Conservation (phyloP, 306 rosid species). For the Potentilla sterilis region DNA sequence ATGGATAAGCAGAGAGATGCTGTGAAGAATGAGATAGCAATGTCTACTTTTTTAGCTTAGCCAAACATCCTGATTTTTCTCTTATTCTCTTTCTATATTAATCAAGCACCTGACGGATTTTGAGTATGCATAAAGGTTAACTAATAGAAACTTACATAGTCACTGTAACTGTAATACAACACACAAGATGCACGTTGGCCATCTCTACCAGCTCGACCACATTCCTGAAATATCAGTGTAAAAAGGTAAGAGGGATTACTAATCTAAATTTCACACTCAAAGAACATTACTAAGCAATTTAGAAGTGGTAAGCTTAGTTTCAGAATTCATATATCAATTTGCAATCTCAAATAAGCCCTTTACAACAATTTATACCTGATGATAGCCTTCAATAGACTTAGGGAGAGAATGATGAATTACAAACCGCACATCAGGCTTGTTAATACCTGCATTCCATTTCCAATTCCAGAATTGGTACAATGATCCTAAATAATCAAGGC, state of each 20-base stretch:
- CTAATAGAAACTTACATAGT: constrained; percentile 63
- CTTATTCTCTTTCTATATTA: background rate
- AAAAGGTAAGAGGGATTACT: constrained; percentile 26
- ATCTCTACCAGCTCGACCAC: constrained; percentile 99
- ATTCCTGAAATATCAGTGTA: constrained; percentile 58
- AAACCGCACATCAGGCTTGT: constrained; percentile 98
- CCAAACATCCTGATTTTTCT: background rate
- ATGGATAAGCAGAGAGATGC: constrained; percentile 24
- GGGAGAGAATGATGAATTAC: constrained; percentile 98
- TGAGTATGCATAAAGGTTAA: constrained; percentile 10
- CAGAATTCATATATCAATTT: background rate
- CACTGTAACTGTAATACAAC: constrained; percentile 85
- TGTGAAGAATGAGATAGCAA: background rate
- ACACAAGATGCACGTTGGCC: constrained; percentile 90
- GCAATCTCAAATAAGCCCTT: constrained; percentile 15
- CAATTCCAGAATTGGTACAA: constrained; percentile 20
- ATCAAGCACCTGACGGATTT: background rate
- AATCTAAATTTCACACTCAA: background rate
- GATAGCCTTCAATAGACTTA: constrained; percentile 97
- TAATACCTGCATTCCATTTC: constrained; percentile 71
- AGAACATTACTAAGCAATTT: background rate
- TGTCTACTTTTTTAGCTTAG: background rate
- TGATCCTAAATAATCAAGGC: constrained; percentile 26
- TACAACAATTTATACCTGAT: constrained; percentile 57
- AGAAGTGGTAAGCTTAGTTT: constrained; percentile 9